phyloP scores from a whole-genome alignment of 2,329 filamentous ascomycete genomes.

The Alternaria infectoria region DNA sequence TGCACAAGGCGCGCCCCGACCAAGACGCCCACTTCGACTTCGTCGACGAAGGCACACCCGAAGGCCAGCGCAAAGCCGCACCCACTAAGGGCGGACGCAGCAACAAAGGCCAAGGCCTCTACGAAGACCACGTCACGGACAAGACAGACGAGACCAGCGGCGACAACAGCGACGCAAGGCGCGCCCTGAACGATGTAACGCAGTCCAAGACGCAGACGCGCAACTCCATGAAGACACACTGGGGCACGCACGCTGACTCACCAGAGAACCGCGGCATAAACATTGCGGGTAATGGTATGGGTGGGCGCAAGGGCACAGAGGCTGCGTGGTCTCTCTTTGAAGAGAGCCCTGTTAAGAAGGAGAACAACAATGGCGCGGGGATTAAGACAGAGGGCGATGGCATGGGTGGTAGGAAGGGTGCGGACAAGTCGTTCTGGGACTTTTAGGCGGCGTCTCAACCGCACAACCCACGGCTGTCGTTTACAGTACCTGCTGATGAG shows the following conservation, averaged over 20 bases:
- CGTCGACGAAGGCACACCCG: slow-evolving; percentile 72
- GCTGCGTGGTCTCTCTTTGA: slow-evolving; percentile 51
- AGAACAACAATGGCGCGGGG: slow-evolving; percentile 31
- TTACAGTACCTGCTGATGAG: neutral
- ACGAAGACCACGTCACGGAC: slow-evolving; percentile 76
- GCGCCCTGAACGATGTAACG: slow-evolving; percentile 69
- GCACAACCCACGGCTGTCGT: neutral
- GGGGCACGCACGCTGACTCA: slow-evolving; percentile 39
- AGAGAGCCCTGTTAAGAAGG: slow-evolving; percentile 37
- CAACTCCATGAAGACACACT: slow-evolving; percentile 59
- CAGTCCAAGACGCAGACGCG: slow-evolving; percentile 69
- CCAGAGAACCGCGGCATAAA: slow-evolving; percentile 44
- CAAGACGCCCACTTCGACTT: slow-evolving; percentile 85
- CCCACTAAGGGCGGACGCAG: slow-evolving; percentile 57
- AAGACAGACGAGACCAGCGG: slow-evolving; percentile 53
- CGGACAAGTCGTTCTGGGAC: slow-evolving; percentile 38
- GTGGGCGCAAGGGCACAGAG: slow-evolving; percentile 44
- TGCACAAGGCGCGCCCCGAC: slow-evolving; percentile 75
- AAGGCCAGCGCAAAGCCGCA: slow-evolving; percentile 53
- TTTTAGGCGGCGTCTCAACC: slow-evolving; percentile 23
- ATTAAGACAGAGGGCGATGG: slow-evolving; percentile 49
- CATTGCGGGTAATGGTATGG: slow-evolving; percentile 51
- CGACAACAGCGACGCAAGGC: slow-evolving; percentile 49
- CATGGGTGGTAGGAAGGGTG: slow-evolving; percentile 49
- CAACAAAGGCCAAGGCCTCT: slow-evolving; percentile 74